Evolutionary conservation across 2,329 filamentous ascomycete species (phyloP), one percentile per base, ranked within the genome.

Genomic region (Colletotrichum eremochloae): DNA sequence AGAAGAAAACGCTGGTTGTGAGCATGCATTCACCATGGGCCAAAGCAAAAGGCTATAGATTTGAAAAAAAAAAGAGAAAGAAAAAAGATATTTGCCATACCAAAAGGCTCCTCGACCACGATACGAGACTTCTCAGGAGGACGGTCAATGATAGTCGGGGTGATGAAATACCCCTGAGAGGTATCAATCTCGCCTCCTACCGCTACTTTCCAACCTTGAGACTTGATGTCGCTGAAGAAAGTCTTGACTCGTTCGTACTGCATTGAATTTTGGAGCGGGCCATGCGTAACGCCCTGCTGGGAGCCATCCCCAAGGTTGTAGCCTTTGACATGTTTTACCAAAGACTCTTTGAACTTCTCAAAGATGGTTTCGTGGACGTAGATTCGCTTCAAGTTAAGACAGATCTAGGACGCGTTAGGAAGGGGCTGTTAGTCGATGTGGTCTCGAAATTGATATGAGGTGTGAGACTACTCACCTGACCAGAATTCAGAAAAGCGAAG

Each of bases 211-310:
- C 68, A 70, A 15, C 68, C 68, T 31, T 70, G 68, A 14, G 68
- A 67, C 24, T 70, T 42, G 46, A 70, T 70, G n/a, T 70, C 68
- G 31, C n/a, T 40, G 7, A 70, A 70, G 31, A 70, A 70, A 1
- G 63, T 67, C 40, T 67, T 70, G 55, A 70, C 68, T 31, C 68
- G 29, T 31, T 70, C 68, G n/a, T 53, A 93, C 79, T 93, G 91
- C 86, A 89, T 87, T 72, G 84, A 80, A 79, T 93, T 93, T 68
- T 91, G 89, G 1, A 93, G 80, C 0, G 91, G 91, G 0, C 89
- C 88, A 66, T 90, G 70, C 0, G 67, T 67, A 18, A 67, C 46
- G 1, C 64, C 64, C 9, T n/a, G 4, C 18, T 44, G 55, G 12
- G 64, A 67, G 0, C 88, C 87, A 18, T 87, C 84, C 74, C 88